phyloP scores from a whole-genome alignment of 1,284 basidiomycete species.

The Anthracocystis walkeri region DNA sequence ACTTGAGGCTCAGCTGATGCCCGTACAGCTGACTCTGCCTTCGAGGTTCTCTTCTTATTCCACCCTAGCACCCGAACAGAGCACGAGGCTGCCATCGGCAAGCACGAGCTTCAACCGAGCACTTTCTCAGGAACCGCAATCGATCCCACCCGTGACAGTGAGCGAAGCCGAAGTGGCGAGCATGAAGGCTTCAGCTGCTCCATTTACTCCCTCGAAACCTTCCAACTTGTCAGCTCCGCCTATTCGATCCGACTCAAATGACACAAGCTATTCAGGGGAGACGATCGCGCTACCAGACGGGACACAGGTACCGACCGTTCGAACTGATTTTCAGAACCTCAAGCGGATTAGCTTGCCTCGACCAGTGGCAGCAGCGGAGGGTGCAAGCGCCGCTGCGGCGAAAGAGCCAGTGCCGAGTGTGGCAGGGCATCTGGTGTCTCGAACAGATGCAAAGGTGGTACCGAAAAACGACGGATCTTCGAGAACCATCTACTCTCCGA shows the following conservation, averaged over 20 bases:
- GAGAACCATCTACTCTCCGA: conserved; percentile 53
- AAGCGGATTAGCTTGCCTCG: conserved; percentile 40
- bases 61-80: conserved; percentile 10
- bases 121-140: background rate
- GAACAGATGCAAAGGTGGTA: conserved; percentile 23
- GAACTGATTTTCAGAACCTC: conserved; percentile 55
- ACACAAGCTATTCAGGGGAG: conserved; percentile 29
- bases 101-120: conserved; percentile 4
- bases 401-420: conserved; percentile 19
- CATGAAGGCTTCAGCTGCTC: conserved; percentile 36
- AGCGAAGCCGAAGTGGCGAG: conserved; percentile 24
- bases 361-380: conserved; percentile 1
- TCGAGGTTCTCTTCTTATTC: conserved; percentile 24
- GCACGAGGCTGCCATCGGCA: background rate
- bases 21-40: conserved; percentile 41
- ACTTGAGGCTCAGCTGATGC: conserved; percentile 30
- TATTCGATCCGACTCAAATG: conserved; percentile 37
- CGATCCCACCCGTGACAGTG: background rate
- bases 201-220: conserved; percentile 26
- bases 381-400: background rate
- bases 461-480: conserved; percentile 37
- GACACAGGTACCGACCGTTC: conserved; percentile 38
- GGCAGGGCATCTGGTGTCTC: conserved; percentile 38
- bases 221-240: conserved; percentile 35
- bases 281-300: conserved; percentile 38